Base-by-base conservation (phyloP, 106 monocot species). In the Cymbidium sinense region DNA sequence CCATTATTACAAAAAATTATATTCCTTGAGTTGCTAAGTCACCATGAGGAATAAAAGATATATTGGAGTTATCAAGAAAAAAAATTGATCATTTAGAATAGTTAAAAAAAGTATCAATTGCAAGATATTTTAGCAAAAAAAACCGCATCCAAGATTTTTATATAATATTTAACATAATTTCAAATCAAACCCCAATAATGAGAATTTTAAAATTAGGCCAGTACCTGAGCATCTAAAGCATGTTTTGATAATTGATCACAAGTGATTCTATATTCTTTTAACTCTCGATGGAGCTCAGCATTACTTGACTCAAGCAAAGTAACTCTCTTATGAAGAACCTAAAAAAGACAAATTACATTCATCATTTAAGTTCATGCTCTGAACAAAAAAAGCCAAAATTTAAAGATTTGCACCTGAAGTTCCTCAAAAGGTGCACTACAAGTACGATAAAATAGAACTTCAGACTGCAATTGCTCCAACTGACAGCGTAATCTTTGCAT, bases 401-500 rank as follows among this genome's bases (percentile, higher is more conserved):
- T 31, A 67, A 36, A 81, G 11, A 41, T 34, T 20, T 73, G n/a
- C 76, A 95, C 99, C 90, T 99, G 92, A 58, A 90, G 81, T 47
- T 95, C 92, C 69, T 92, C 95, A 50, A 85, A 64, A 34, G 95
- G 79, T 72, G 88, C 82, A 78, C 84, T 87, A 2, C 86, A 87
- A 70, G 83, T 87, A 65, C 89, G 88, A 75, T 37, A 90, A 77
- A 90, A 95, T n/a, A 92, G 83, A 52, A 99, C 81, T 82, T 99
- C 95, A 20, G 90, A 75, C 50, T 99, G 99, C 31, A 90, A 54
- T 9, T 95, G 88, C 83, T 99, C 99, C 73, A 99, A 36, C 69
- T 92, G 87, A 77, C 80, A 88, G 20, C 95, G 90, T 80, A 99
- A 79, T 81, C 69, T 99, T 85, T 99, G 99, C 90, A 99, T 86